A percentile compares a stretch with the other conserved stretches of the same genome.
Conservation (phyloP, 116 monocot species). For the Cymodocea nodosa region DNA sequence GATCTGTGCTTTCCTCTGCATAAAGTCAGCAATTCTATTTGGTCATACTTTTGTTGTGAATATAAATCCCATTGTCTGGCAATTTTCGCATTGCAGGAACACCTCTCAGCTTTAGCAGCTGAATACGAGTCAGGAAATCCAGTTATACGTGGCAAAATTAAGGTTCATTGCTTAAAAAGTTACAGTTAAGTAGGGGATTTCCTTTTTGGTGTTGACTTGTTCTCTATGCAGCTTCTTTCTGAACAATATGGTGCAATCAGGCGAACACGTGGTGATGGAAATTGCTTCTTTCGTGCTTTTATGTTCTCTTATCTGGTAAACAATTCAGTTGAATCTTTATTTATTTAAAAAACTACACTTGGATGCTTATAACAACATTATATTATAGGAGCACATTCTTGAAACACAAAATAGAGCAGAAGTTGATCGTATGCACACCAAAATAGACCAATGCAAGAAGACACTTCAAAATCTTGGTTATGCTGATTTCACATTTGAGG, state of each 20-base stretch:
- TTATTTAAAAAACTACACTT: background rate
- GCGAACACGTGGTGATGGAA: slow-evolving; percentile 75
- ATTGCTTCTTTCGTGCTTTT: slow-evolving; percentile 84
- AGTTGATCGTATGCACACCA: slow-evolving; percentile 40
- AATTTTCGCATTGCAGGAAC: slow-evolving; percentile 47
- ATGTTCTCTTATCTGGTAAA: slow-evolving; percentile 94
- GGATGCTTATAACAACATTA: background rate
- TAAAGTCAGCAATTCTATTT: background rate
- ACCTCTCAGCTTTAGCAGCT: slow-evolving; percentile 60
- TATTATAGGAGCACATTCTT: slow-evolving; percentile 72
- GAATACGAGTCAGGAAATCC: slow-evolving; percentile 75
- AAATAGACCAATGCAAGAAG: slow-evolving; percentile 66
- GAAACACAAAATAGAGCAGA: slow-evolving; percentile 72
- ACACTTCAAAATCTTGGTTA: slow-evolving; percentile 73
- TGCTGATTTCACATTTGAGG: slow-evolving; percentile 90
- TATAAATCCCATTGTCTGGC: background rate
- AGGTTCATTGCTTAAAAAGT: slow-evolving; percentile 33
- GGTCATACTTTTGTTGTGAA: background rate
- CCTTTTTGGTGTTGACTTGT: background rate
- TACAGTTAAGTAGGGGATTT: background rate
- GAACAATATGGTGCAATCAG: slow-evolving; percentile 61
- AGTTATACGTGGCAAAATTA: slow-evolving; percentile 78
- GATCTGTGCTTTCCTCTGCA: background rate
- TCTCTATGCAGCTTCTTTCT: slow-evolving; percentile 46
- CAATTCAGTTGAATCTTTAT: no score